Conservation (phyloP, 2,329 filamentous ascomycete genomes). For the Pseudopyrenochaeta lycopersici region DNA sequence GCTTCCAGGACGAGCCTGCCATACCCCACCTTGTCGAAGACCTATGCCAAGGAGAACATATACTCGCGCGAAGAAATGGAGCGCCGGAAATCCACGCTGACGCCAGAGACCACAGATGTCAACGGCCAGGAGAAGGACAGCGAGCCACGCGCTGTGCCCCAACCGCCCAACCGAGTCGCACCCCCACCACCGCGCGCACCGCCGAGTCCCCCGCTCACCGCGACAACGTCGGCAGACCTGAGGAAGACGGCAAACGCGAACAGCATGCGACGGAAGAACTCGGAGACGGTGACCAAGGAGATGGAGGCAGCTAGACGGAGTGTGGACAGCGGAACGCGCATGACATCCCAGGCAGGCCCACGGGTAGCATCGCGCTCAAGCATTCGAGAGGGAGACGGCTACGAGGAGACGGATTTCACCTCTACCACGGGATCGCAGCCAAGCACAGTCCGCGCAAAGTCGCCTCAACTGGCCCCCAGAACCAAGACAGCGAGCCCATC, state of each 20-base stretch:
- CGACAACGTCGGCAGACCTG: constrained; percentile 51
- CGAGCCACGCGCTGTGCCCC: constrained; percentile 12
- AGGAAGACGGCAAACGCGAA: constrained; percentile 55
- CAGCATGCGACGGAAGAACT: constrained; percentile 53
- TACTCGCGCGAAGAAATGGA: constrained; percentile 60
- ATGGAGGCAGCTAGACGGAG: constrained; percentile 52
- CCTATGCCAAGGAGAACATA: constrained; percentile 88
- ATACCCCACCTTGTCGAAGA: constrained; percentile 87
- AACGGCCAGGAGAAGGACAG: constrained; percentile 41
- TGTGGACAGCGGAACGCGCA: constrained; percentile 50
- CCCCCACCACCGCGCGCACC: constrained; percentile 47
- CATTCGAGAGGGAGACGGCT: constrained; percentile 49
- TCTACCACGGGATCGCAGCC: constrained; percentile 52
- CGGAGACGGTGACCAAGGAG: constrained; percentile 47
- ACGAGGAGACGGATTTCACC: constrained; percentile 54
- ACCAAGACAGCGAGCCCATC: constrained; percentile 38
- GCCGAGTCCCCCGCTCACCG: constrained; percentile 59
- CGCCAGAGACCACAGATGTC: constrained; percentile 55
- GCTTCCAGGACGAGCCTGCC: constrained; percentile 61
- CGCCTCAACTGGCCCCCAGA: constrained; percentile 26
- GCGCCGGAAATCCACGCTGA: constrained; percentile 42
- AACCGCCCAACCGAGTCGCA: constrained; percentile 23
- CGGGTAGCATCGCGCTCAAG: constrained; percentile 53
- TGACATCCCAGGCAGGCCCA: constrained; percentile 48
- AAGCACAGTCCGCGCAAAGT: constrained; percentile 48